Percentiles rank a stretch among this genome's conserved stretches.
Evolutionary conservation across 305 asterid species (phyloP).

Genomic region (Ilex paraguariensis): DNA sequence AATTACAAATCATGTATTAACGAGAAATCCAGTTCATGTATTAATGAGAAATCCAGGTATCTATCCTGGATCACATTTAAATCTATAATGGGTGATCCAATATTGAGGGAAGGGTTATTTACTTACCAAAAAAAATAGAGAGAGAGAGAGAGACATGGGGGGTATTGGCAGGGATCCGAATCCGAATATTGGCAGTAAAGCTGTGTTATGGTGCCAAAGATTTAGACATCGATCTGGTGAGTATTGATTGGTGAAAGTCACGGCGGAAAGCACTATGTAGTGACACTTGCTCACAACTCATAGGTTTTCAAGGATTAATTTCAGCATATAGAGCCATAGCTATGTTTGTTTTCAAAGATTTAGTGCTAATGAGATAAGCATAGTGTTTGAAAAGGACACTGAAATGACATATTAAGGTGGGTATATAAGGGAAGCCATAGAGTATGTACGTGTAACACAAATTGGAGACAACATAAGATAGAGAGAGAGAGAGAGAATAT

Average conservation of each 20-base stretch:
- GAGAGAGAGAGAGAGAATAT: slow-evolving; percentile 5
- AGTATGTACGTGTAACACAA: slow-evolving; percentile 31
- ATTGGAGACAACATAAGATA: slow-evolving; percentile 29
- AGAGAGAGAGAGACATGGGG: too few species aligned
- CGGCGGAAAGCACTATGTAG: slow-evolving; percentile 9
- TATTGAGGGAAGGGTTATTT: too few species aligned
- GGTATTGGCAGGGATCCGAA: background rate
- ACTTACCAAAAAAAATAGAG: too few species aligned
- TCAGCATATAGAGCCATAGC: slow-evolving; percentile 19
- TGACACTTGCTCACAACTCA: slow-evolving; percentile 36
- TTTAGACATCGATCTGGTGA: slow-evolving; percentile 23
- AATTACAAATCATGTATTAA: too few species aligned
- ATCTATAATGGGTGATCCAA: too few species aligned
- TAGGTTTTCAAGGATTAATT: slow-evolving; percentile 16
- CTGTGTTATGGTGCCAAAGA: slow-evolving; percentile 15
- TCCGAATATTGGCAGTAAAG: background rate
- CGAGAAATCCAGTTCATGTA: too few species aligned
- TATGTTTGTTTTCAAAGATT: slow-evolving; percentile 12
- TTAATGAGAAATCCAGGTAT: too few species aligned
- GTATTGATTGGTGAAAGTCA: slow-evolving; percentile 22
- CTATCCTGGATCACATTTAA: too few species aligned
- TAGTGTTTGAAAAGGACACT: slow-evolving; percentile 17
- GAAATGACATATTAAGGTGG: slow-evolving; percentile 19
- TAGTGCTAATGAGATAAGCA: slow-evolving; percentile 18
- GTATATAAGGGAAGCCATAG: slow-evolving; percentile 18